Evolutionary conservation across 192 early-diverging fungal species (phyloP).

Genomic region (Coemansia sp.): DNA sequence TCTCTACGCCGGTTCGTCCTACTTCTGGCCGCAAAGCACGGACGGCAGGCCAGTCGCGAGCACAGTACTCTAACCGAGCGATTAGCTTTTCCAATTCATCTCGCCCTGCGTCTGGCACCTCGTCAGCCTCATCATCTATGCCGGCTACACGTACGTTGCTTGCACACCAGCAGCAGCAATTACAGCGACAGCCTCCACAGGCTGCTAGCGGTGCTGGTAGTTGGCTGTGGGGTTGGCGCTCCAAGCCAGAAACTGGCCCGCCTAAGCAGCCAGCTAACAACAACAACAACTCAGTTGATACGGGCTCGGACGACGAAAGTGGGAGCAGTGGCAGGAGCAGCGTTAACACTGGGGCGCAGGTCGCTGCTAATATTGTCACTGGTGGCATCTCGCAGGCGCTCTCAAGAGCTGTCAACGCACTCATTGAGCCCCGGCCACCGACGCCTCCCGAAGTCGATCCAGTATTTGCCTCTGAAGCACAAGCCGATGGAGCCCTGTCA

Average conservation of each 20-base stretch:
- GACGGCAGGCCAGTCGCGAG: not conserved
- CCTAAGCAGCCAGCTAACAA: not conserved
- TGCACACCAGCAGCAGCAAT: not conserved
- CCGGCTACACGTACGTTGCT: not conserved
- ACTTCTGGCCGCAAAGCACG: not conserved
- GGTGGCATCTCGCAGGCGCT: constrained; percentile 43
- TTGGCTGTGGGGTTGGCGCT: constrained; percentile 45
- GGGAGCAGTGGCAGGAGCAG: constrained; percentile 7
- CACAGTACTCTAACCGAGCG: not conserved
- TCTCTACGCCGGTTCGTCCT: constrained; percentile 3
- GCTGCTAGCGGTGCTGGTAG: not conserved
- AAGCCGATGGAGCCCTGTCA: not conserved
- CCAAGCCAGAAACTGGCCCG: not conserved
- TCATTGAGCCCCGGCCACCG: constrained; percentile 45
- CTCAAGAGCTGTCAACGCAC: constrained; percentile 43
- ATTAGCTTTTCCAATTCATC: not conserved
- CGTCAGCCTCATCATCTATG: constrained; percentile 6
- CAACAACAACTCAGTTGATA: not conserved
- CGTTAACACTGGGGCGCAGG: not conserved
- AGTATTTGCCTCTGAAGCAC: constrained; percentile 19
- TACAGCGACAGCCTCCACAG: not conserved
- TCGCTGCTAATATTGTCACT: not conserved
- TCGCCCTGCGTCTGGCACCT: not conserved
- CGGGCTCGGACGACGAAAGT: constrained; percentile 7
- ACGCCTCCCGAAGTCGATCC: constrained; percentile 50